Evolutionary conservation across 768 basidiomycete species (phyloP).

Genomic region (Lyophyllum atratum): DNA sequence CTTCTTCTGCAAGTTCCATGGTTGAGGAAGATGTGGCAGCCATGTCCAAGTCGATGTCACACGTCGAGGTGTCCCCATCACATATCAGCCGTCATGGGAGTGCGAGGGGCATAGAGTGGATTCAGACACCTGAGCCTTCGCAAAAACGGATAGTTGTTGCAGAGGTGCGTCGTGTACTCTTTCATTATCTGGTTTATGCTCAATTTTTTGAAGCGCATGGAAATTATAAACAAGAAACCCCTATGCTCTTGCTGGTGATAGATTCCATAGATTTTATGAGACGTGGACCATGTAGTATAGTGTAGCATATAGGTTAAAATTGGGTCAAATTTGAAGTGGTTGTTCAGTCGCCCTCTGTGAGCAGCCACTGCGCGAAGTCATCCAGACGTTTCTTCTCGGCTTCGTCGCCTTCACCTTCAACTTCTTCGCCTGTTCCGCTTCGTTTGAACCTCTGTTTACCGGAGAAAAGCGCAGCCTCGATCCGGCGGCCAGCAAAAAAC

Average conservation of each 20-base stretch:
- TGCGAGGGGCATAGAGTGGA: slow-evolving; percentile 47
- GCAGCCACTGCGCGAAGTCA: slow-evolving; percentile 85
- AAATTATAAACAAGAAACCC: slow-evolving; percentile 68
- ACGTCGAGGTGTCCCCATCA: slow-evolving; percentile 55
- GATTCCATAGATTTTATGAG: slow-evolving; percentile 16
- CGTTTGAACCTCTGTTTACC: slow-evolving; percentile 84
- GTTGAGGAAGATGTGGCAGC: slow-evolving; percentile 71
- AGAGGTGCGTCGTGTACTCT: slow-evolving; percentile 49
- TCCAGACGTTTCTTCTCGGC: slow-evolving; percentile 86
- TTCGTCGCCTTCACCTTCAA: slow-evolving; percentile 66
- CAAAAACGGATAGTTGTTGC: slow-evolving; percentile 65
- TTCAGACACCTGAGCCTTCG: slow-evolving; percentile 38
- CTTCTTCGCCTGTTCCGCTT: slow-evolving; percentile 66
- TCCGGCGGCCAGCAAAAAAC: slow-evolving; percentile 81
- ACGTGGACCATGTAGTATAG: slow-evolving; percentile 23
- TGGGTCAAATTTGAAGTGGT: background rate
- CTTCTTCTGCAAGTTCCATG: slow-evolving; percentile 54
- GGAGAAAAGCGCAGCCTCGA: slow-evolving; percentile 80
- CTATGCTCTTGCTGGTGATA: slow-evolving; percentile 72
- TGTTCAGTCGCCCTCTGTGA: slow-evolving; percentile 71
- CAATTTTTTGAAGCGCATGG: slow-evolving; percentile 56
- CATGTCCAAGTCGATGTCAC: slow-evolving; percentile 77
- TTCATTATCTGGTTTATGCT: background rate
- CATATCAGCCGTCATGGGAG: slow-evolving; percentile 36
- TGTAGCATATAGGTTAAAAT: slow-evolving; percentile 15